A percentile compares a stretch with the other conserved stretches of the same genome.
These are phyloP conservation scores for Leptomonas seymouri DNA, from an alignment of 208 protist genomes.

Conservation along the genomic window DNA sequence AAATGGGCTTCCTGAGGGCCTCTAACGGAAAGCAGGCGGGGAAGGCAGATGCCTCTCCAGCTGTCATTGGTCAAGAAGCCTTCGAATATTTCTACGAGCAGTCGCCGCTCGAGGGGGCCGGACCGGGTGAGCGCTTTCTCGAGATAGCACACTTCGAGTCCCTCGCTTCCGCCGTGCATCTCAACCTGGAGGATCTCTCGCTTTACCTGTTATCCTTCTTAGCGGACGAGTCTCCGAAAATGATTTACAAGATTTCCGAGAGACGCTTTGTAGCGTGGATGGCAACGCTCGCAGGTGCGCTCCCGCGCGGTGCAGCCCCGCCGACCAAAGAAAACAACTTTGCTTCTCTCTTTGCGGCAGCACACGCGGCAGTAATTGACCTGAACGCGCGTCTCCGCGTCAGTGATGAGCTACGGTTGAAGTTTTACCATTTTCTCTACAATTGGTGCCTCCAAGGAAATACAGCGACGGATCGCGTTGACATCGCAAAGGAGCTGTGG, in stretches of 20 bases:
- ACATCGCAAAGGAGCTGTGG: constrained; percentile 74
- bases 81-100: constrained; percentile 41
- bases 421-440: constrained; percentile 71
- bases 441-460: constrained; percentile 48
- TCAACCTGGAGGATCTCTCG: constrained; percentile 64
- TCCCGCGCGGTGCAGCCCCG: constrained; percentile 15
- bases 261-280: constrained; percentile 49
- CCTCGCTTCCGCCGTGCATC: constrained; percentile 41
- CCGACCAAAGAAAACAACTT: constrained; percentile 26
- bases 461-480: constrained; percentile 27
- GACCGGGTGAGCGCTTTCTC: constrained; percentile 35
- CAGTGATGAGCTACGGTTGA: constrained; percentile 31
- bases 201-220: constrained; percentile 70
- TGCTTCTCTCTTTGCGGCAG: constrained; percentile 35
- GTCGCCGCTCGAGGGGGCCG: not conserved
- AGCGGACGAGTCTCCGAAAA: constrained; percentile 32
- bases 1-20: constrained; percentile 22
- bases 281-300: constrained; percentile 19
- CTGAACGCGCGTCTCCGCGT: constrained; percentile 32
- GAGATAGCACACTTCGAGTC: constrained; percentile 47
- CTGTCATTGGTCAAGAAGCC: constrained; percentile 21
- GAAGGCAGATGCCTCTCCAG: not conserved
- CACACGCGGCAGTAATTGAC: constrained; percentile 23
- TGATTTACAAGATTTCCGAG: constrained; percentile 46
- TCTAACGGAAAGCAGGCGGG: constrained; percentile 3